phyloP scores from a whole-genome alignment of 805 yeast genomes.

The Clavispora carvajalis region DNA sequence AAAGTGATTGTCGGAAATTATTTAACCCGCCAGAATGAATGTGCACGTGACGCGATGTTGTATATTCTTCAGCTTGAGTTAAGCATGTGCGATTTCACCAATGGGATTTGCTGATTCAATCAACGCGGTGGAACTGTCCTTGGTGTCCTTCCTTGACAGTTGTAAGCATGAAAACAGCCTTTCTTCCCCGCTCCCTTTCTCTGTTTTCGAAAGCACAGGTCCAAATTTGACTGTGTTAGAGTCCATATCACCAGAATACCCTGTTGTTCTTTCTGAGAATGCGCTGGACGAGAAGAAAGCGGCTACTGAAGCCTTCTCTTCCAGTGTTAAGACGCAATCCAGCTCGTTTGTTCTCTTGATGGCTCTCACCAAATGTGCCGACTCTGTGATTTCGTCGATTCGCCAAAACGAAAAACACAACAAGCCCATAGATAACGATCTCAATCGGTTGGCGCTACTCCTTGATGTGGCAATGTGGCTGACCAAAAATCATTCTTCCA shows the following conservation, averaged over 20 bases:
- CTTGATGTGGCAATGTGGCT: constrained; percentile 25
- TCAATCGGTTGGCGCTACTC: constrained; percentile 6
- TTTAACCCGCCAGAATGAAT: too few species aligned
- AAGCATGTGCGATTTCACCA: background rate
- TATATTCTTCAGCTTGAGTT: background rate
- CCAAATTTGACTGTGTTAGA: background rate
- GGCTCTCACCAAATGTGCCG: constrained; percentile 17
- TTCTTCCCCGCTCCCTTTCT: background rate
- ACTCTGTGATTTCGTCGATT: background rate
- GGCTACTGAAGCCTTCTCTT: constrained; percentile 19
- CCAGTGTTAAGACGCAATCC: constrained; percentile 16
- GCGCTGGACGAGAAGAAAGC: background rate
- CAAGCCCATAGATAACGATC: background rate
- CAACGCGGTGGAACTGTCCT: background rate
- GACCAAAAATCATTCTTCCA: constrained; percentile 2
- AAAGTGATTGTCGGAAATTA: too few species aligned
- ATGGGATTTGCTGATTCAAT: background rate
- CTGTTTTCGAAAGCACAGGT: background rate
- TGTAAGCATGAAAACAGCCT: background rate
- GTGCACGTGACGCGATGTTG: background rate
- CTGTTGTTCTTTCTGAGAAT: background rate
- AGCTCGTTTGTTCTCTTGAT: constrained; percentile 17
- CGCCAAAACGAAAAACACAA: background rate
- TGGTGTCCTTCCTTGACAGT: background rate
- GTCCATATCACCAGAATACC: background rate